Conservation (phyloP, 73 alveolate species). For the Tetrahymena borealis region DNA sequence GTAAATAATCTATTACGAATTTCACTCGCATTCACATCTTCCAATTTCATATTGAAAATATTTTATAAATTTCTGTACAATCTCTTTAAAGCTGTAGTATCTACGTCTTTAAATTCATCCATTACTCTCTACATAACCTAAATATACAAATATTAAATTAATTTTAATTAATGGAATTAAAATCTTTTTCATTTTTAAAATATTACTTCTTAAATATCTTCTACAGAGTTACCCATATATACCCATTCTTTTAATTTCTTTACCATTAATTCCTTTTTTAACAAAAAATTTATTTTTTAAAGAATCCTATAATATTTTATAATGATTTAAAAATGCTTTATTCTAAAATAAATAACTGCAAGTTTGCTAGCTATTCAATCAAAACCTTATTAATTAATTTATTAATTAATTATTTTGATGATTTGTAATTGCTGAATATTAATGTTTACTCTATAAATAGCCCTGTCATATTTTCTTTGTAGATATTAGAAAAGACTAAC, state of each 20-base stretch:
- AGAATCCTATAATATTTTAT: background rate
- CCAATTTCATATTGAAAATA: background rate
- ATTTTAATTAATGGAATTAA: too few relatives aligned
- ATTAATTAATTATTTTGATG: background rate
- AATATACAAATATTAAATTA: background rate
- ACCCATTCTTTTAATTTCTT: background rate
- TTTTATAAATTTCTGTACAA: background rate
- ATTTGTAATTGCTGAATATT: background rate
- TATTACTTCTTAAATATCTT: background rate
- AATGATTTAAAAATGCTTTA: too few relatives aligned
- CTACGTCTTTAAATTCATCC: background rate
- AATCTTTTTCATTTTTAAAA: background rate
- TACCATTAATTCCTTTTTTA: background rate
- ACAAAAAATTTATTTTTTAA: background rate
- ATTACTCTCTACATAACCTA: background rate
- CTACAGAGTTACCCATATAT: background rate
- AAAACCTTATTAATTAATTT: too few relatives aligned
- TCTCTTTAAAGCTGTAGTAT: background rate
- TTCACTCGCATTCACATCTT: background rate
- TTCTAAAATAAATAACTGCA: too few relatives aligned
- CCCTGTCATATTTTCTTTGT: background rate
- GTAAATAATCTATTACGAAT: background rate
- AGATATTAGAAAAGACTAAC: background rate
- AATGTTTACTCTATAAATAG: background rate
- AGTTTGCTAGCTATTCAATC: too few relatives aligned